Percentiles rank a stretch among this genome's conserved stretches.
Conservation (phyloP, 2,329 filamentous ascomycete genomes). For the Claviceps lovelessii region DNA sequence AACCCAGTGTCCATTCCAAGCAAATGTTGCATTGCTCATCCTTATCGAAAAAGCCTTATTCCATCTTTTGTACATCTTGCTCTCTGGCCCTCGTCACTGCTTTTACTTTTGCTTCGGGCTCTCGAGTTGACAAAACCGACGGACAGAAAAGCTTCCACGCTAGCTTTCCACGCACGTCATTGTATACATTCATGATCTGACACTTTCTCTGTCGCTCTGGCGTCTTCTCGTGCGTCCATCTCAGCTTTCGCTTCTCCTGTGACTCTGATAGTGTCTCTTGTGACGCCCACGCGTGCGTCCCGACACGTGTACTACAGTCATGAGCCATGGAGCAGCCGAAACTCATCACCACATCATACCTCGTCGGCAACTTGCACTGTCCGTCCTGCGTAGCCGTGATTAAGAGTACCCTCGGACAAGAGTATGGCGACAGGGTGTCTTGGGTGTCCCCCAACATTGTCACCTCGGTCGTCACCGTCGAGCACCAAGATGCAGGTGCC, state of each 20-base stretch:
- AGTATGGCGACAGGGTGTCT: constrained; percentile 29
- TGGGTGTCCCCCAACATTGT: constrained; percentile 58
- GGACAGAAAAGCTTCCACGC: neutral
- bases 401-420: constrained; percentile 38
- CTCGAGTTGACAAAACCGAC: neutral
- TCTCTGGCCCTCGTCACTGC: neutral
- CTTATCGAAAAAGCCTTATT: neutral
- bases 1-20: neutral
- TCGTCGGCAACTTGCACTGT: constrained; percentile 65
- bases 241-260: too few species aligned
- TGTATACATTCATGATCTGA: neutral
- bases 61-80: neutral
- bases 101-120: neutral
- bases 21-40: neutral
- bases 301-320: constrained; percentile 1
- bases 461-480: constrained; percentile 52
- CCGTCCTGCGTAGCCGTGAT: constrained; percentile 59
- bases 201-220: neutral
- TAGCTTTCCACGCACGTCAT: too few species aligned
- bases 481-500: constrained; percentile 30
- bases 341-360: constrained; percentile 41
- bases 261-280: neutral
- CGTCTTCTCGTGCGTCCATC: neutral
- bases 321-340: constrained; percentile 15
- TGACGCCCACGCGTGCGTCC: neutral